Evolutionary conservation across 2,329 filamentous ascomycete genomes (phyloP).

Genomic region (Chalaropsis ovoidea): DNA sequence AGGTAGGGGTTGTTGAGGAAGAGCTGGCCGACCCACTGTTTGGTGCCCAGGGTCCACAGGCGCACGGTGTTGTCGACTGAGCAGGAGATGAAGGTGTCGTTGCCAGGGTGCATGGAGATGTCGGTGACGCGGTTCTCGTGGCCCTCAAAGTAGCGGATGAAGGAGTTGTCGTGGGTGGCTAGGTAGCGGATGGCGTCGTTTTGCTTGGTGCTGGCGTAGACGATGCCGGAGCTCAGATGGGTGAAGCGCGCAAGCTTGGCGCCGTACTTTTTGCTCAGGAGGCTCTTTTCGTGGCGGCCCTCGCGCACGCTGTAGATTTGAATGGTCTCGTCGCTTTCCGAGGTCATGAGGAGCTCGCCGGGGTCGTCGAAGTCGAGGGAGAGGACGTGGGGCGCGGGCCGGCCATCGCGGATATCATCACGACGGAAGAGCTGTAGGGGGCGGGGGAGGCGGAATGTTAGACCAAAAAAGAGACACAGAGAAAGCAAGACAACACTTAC

Average conservation of each 20-base stretch:
- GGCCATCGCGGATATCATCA: slow-evolving; percentile 44
- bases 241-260: slow-evolving; percentile 91
- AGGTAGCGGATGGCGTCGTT: slow-evolving; percentile 82
- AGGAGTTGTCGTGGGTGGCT: slow-evolving; percentile 89
- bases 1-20: slow-evolving; percentile 73
- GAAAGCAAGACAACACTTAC: slow-evolving; percentile 36
- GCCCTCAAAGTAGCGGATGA: slow-evolving; percentile 90
- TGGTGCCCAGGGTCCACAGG: slow-evolving; percentile 77
- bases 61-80: slow-evolving; percentile 83
- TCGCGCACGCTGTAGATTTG: slow-evolving; percentile 92
- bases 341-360: slow-evolving; percentile 82
- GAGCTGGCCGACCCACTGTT: slow-evolving; percentile 68
- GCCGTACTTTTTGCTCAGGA: slow-evolving; percentile 94
- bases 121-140: slow-evolving; percentile 78
- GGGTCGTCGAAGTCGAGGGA: slow-evolving; percentile 96
- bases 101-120: slow-evolving; percentile 71
- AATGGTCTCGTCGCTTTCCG: slow-evolving; percentile 87
- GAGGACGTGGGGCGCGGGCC: slow-evolving; percentile 55
- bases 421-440: slow-evolving; percentile 47
- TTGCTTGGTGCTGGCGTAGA: slow-evolving; percentile 92
- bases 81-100: slow-evolving; percentile 86
- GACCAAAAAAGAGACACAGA: neutral
- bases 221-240: slow-evolving; percentile 78
- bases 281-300: slow-evolving; percentile 75
- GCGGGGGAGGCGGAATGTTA: neutral